These are phyloP conservation scores for Suhomyces guaymorum DNA, from an alignment of 1,139 yeast genomes.

Conservation along the genomic window DNA sequence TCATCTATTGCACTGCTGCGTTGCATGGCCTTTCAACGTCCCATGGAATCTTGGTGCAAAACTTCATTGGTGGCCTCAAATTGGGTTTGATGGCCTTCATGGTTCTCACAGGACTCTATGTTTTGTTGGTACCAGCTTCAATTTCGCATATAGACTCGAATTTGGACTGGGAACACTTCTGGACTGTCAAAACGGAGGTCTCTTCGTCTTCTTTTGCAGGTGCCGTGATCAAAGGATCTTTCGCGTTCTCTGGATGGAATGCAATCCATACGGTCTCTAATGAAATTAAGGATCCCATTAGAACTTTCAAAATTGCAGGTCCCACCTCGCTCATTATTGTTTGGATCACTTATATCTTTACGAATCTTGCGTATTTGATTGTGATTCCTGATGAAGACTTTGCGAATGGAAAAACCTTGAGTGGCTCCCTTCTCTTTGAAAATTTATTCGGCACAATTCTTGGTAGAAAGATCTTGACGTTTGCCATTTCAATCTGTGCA, in stretches of 20 bases:
- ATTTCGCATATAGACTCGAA: conserved; percentile 45
- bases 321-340: conserved; percentile 53
- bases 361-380: conserved; percentile 57
- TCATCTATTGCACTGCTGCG: conserved; percentile 43
- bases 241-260: conserved; percentile 67
- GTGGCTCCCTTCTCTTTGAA: conserved; percentile 60
- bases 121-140: conserved; percentile 42
- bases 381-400: conserved; percentile 57
- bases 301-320: conserved; percentile 62
- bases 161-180: conserved; percentile 36
- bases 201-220: conserved; percentile 51
- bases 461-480: conserved; percentile 55
- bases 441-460: conserved; percentile 53
- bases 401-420: conserved; percentile 53
- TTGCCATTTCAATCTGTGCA: conserved; percentile 59
- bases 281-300: conserved; percentile 58
- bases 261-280: conserved; percentile 61
- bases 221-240: conserved; percentile 59
- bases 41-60: conserved; percentile 57
- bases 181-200: conserved; percentile 28
- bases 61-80: conserved; percentile 57
- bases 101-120: conserved; percentile 53
- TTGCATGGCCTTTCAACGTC: conserved; percentile 57
- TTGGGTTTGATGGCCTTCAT: conserved; percentile 49
- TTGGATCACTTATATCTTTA: conserved; percentile 51